A percentile compares a stretch with the other conserved stretches of the same genome.
These are phyloP conservation scores for Tricholoma hemisulphureum DNA, from an alignment of 768 basidiomycete genomes.

Conservation along the genomic window DNA sequence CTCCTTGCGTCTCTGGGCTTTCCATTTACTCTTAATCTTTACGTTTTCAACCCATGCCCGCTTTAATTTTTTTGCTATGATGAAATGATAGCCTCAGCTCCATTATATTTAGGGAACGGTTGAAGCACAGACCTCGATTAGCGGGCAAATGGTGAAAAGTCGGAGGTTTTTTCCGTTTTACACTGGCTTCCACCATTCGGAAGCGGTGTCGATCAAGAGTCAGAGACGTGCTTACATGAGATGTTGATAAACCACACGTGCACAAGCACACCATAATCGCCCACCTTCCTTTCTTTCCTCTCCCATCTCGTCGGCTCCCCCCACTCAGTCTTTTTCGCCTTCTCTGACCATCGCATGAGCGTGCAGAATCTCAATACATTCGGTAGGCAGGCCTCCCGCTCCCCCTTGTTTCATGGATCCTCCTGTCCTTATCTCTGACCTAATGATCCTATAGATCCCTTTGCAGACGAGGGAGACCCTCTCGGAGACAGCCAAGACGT, in stretches of 20 bases:
- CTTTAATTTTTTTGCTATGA: slow-evolving; percentile 76
- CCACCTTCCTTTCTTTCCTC: slow-evolving; percentile 14
- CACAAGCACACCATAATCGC: slow-evolving; percentile 16
- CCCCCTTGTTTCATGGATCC: slow-evolving; percentile 19
- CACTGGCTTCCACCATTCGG: slow-evolving; percentile 19
- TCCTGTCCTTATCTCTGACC: slow-evolving; percentile 6
- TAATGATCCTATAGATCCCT: slow-evolving; percentile 78
- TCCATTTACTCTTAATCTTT: slow-evolving; percentile 81
- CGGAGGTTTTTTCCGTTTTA: slow-evolving; percentile 61
- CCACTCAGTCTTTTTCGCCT: slow-evolving; percentile 36
- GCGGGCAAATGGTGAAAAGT: slow-evolving; percentile 67
- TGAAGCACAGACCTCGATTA: slow-evolving; percentile 51
- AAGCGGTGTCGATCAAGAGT: slow-evolving; percentile 17
- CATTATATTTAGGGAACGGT: neutral
- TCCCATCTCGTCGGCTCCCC: slow-evolving; percentile 32
- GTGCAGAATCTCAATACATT: slow-evolving; percentile 86
- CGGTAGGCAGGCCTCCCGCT: slow-evolving; percentile 48
- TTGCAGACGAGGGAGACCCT: slow-evolving; percentile 90
- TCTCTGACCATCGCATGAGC: slow-evolving; percentile 79
- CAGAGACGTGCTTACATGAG: slow-evolving; percentile 19
- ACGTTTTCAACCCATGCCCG: slow-evolving; percentile 73
- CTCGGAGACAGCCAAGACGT: slow-evolving; percentile 73
- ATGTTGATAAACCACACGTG: slow-evolving; percentile 21
- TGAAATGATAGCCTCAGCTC: slow-evolving; percentile 9
- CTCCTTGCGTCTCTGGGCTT: slow-evolving; percentile 58